Percentiles rank a stretch among this genome's conserved stretches.
phyloP scores from a whole-genome alignment of 176 grass and related monocot species.

The Poa annua region DNA sequence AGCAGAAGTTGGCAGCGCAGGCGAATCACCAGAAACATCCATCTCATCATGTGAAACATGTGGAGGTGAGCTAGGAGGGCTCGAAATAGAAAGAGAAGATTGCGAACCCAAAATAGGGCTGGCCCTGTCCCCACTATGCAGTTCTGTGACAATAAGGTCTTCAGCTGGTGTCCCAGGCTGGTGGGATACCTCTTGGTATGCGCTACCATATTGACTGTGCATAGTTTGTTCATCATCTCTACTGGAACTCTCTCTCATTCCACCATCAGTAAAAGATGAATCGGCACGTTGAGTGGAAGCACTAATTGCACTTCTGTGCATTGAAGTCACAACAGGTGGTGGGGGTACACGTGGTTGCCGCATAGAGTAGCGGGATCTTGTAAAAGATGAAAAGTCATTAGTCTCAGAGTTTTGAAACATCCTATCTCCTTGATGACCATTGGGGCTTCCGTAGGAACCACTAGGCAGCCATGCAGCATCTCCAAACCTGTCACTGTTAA shows the following conservation, averaged over 20 bases:
- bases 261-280: slow-evolving; percentile 52
- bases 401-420: slow-evolving; percentile 59
- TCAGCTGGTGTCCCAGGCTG: slow-evolving; percentile 42
- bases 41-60: slow-evolving; percentile 91
- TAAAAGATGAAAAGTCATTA: slow-evolving; percentile 66
- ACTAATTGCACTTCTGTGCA: slow-evolving; percentile 57
- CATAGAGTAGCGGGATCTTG: slow-evolving; percentile 63
- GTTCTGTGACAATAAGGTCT: slow-evolving; percentile 48
- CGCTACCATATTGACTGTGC: slow-evolving; percentile 58
- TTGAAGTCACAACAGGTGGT: slow-evolving; percentile 59
- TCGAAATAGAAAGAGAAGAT: slow-evolving; percentile 90
- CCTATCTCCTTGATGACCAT: slow-evolving; percentile 59
- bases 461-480: slow-evolving; percentile 65
- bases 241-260: slow-evolving; percentile 40
- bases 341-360: slow-evolving; percentile 77
- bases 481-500: slow-evolving; percentile 66
- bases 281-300: slow-evolving; percentile 50
- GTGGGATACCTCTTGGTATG: slow-evolving; percentile 63
- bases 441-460: slow-evolving; percentile 58
- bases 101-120: slow-evolving; percentile 71
- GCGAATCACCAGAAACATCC: slow-evolving; percentile 93
- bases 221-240: slow-evolving; percentile 62
- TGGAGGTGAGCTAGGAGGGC: slow-evolving; percentile 79
- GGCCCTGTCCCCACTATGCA: slow-evolving; percentile 58
- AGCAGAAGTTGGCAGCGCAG: slow-evolving; percentile 89